phyloP scores from a whole-genome alignment of 179 eudicot species.

The Corrigiola litoralis region DNA sequence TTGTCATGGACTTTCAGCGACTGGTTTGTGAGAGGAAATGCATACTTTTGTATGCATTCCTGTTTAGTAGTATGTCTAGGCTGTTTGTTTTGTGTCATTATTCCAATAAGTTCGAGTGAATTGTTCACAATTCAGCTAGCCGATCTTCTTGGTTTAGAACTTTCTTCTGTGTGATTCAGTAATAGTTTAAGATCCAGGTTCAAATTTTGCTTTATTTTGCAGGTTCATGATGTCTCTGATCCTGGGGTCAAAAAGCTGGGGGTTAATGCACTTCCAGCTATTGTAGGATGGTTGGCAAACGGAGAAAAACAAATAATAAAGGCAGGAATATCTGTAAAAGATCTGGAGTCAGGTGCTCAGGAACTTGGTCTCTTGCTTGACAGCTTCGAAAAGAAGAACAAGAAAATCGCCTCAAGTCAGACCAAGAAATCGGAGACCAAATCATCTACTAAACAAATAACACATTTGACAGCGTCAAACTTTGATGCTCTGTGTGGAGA shows the following conservation, averaged over 20 bases:
- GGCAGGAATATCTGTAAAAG: constrained; percentile 71
- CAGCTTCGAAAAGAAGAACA: constrained; percentile 68
- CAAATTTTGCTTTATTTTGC: neutral
- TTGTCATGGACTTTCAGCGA: too few relatives aligned
- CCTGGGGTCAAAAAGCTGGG: constrained; percentile 53
- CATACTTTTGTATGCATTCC: too few relatives aligned
- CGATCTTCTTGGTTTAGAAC: too few relatives aligned
- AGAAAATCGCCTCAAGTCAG: constrained; percentile 42
- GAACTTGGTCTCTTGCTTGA: constrained; percentile 64
- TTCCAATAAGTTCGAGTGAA: too few relatives aligned
- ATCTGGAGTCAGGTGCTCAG: constrained; percentile 68
- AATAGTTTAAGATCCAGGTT: neutral
- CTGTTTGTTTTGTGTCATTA: too few relatives aligned
- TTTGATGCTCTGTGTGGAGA: constrained; percentile 62
- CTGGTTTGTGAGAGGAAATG: too few relatives aligned
- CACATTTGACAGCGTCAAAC: constrained; percentile 54
- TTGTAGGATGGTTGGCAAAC: constrained; percentile 82
- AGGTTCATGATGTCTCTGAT: constrained; percentile 74
- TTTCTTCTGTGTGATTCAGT: neutral
- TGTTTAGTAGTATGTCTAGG: too few relatives aligned
- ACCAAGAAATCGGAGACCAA: constrained; percentile 42
- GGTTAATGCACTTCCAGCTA: constrained; percentile 72
- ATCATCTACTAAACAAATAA: constrained; percentile 40
- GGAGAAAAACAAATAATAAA: constrained; percentile 67
- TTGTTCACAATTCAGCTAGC: too few relatives aligned